phyloP scores from a whole-genome alignment of 495 filamentous ascomycete genomes.

The Penicillium waksmanii region DNA sequence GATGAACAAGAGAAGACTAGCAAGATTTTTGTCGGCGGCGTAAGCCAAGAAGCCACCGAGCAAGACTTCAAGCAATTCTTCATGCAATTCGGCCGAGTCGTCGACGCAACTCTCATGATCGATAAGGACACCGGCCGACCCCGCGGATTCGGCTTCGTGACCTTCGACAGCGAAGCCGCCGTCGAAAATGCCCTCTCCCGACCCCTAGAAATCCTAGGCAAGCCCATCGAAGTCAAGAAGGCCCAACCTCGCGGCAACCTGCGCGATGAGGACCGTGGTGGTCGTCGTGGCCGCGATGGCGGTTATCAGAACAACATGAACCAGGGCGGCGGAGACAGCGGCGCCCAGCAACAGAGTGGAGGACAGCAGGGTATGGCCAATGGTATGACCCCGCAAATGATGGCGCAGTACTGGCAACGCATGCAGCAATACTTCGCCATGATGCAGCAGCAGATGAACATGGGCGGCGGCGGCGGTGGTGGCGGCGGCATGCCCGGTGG shows the following conservation, averaged over 20 bases:
- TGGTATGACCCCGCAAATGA: conserved; percentile 90
- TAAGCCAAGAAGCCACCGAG: conserved; percentile 95
- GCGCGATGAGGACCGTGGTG: conserved; percentile 80
- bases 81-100: conserved; percentile 90
- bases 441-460: conserved; percentile 82
- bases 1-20: conserved; percentile 97
- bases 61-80: conserved; percentile 96
- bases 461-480: conserved; percentile 46
- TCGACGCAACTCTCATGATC: conserved; percentile 99
- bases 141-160: conserved; percentile 97
- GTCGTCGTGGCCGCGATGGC: conserved; percentile 55
- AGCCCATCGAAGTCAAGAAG: conserved; percentile 97
- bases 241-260: conserved; percentile 95
- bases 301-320: conserved; percentile 62
- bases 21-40: conserved; percentile 98
- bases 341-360: conserved; percentile 52
- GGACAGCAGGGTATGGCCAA: conserved; percentile 46
- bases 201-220: conserved; percentile 88
- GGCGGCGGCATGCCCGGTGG: conserved; percentile 26
- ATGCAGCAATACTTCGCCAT: conserved; percentile 96
- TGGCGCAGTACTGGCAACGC: conserved; percentile 96
- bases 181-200: conserved; percentile 86
- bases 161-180: conserved; percentile 93
- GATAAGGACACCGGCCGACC: conserved; percentile 98
- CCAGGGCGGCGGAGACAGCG: conserved; percentile 43